phyloP scores from a whole-genome alignment of 192 early-diverging fungal genomes.

The Backusella macrospora region DNA sequence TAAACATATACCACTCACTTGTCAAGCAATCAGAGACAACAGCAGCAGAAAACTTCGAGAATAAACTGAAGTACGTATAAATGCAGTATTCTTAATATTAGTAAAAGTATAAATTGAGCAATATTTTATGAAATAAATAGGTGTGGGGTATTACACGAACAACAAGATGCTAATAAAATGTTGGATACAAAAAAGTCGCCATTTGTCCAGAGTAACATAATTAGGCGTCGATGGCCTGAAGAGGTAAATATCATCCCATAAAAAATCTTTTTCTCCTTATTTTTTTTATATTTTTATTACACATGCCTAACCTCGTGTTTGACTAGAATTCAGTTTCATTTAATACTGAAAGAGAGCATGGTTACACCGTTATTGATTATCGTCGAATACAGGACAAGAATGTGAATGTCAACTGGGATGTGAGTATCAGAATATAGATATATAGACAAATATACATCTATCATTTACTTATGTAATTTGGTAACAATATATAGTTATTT shows the following conservation, averaged over 20 bases:
- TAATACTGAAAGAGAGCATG: background rate
- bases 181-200: background rate
- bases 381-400: constrained; percentile 33
- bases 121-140: background rate
- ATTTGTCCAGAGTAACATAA: background rate
- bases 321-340: constrained; percentile 13
- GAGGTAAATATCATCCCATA: constrained; percentile 17
- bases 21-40: constrained; percentile 1
- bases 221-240: constrained; percentile 21
- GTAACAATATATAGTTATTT: constrained; percentile 44
- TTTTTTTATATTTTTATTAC: background rate
- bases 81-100: constrained; percentile 18
- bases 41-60: constrained; percentile 11
- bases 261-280: background rate
- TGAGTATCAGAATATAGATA: constrained; percentile 37
- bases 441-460: constrained; percentile 25
- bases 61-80: constrained; percentile 2
- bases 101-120: background rate
- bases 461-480: background rate
- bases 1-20: constrained; percentile 10
- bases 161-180: constrained; percentile 4
- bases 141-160: background rate
- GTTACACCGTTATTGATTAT: constrained; percentile 11
- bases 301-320: constrained; percentile 6
- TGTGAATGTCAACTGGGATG: constrained; percentile 39